Evolutionary conservation across 306 rosid species (phyloP).

Genomic region (Castanea mollissima): DNA sequence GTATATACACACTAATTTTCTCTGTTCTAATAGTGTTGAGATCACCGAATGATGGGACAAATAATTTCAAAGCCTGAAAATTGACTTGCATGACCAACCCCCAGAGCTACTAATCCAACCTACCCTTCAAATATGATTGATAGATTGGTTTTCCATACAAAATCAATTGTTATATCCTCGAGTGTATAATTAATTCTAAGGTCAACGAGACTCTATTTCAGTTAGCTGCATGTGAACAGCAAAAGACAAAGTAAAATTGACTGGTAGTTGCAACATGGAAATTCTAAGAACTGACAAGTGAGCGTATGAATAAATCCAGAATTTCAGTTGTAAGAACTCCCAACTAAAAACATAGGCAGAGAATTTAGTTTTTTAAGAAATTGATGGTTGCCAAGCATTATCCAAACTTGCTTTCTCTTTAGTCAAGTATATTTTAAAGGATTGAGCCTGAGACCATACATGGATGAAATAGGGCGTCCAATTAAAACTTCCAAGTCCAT

Average conservation of each 20-base stretch:
- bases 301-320: not conserved
- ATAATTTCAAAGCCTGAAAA: slow-evolving; percentile 6
- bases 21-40: not conserved
- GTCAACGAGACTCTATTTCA: not conserved
- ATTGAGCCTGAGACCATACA: not conserved
- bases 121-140: slow-evolving; percentile 35
- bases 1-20: not conserved
- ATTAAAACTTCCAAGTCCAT: no score
- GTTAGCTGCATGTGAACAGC: slow-evolving; percentile 20
- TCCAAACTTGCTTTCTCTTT: not conserved
- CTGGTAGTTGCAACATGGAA: slow-evolving; percentile 27
- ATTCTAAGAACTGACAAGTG: not conserved
- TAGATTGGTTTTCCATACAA: not conserved
- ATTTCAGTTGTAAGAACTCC: not conserved
- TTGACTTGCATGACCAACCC: slow-evolving; percentile 6
- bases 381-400: not conserved
- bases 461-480: not conserved
- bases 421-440: not conserved
- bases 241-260: slow-evolving; percentile 9
- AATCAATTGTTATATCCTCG: slow-evolving; percentile 14
- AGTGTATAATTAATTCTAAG: not conserved
- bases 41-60: not conserved
- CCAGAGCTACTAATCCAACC: slow-evolving; percentile 43
- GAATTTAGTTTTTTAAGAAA: not conserved
- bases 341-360: not conserved